Base-by-base conservation (phyloP, 129 eudicot genomes). In the Artemisia annua region DNA sequence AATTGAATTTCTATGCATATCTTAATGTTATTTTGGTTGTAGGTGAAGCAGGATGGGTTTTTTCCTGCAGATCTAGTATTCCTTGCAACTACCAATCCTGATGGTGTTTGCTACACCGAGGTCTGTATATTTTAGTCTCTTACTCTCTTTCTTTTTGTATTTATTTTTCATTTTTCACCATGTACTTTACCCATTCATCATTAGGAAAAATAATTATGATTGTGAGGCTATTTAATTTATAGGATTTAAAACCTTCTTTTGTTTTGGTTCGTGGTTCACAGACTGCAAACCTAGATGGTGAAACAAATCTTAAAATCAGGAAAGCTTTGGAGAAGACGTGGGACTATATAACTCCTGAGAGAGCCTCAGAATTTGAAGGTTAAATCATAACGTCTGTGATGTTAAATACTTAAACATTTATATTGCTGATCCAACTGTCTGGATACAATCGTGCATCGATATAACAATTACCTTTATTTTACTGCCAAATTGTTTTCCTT, bases 261-360 rank as follows among this genome's bases (percentile, higher is more conserved):
- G 69, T 62, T 58, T 35, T 67, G 51, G 46, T 48, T 69, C 39
- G 60, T 59, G 73, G 65, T 49, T 80, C 54, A 66, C 82, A 94
- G 99, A 94, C 99, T 66, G 95, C 99, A 70, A 94, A 94, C 82
- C 82, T 94, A 83, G 99, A 94, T 73, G 99, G 99, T 51, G 99
- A 94, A 86, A 94, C 99, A 61, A 94, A 94, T 79, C 84, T 94
- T 65, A 94, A 94, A 88, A 94, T 94, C 75, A 85, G 99, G 78
- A 94, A 94, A 84, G 99, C 99, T 54, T 61, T 87, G 74, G 99
- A 94, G 79, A 94, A 85, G 85, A 94, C 97, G 3, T 94, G 99
- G 99, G 99, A 94, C 79, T 90, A 84, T 57, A 78, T 86, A 55
- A 76, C 81, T 32, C 93, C 96, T 8, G 99, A 90, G 68, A 90